Percentiles rank a stretch among this genome's conserved stretches.
Conservation (phyloP, 345 rosid species). For the Populus pruinosa region DNA sequence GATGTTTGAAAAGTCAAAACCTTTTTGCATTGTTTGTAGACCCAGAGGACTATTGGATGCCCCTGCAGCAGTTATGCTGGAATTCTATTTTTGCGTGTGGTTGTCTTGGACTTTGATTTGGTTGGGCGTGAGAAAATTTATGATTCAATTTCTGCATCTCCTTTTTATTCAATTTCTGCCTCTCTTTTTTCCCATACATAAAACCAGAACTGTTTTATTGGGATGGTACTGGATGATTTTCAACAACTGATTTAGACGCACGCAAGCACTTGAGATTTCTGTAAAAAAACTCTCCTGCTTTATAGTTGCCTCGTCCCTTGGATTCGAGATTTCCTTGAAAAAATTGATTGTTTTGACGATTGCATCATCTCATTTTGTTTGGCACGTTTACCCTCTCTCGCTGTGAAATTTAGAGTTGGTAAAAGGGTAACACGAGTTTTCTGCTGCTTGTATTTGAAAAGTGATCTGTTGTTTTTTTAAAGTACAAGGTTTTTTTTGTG, state of each 20-base stretch:
- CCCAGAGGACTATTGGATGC: neutral
- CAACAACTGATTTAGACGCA: neutral
- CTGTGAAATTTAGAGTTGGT: neutral
- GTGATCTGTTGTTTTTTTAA: neutral
- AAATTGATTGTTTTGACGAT: neutral
- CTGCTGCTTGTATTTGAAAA: neutral
- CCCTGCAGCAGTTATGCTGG: neutral
- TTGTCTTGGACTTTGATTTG: neutral
- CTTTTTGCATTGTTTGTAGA: neutral
- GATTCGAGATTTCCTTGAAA: neutral
- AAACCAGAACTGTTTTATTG: neutral
- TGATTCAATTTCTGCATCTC: neutral
- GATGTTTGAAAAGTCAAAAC: neutral
- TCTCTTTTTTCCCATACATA: neutral
- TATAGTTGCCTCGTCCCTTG: neutral
- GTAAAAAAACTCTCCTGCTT: neutral
- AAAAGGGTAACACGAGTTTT: neutral
- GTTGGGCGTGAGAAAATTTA: neutral
- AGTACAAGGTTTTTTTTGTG: neutral
- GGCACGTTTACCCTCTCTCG: neutral
- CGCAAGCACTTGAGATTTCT: neutral
- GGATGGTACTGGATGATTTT: neutral
- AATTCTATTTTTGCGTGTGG: neutral
- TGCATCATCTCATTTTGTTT: neutral
- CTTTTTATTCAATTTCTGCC: neutral